Evolutionary conservation across 495 filamentous ascomycete genomes (phyloP).

Genomic region (Penicillium daleae): DNA sequence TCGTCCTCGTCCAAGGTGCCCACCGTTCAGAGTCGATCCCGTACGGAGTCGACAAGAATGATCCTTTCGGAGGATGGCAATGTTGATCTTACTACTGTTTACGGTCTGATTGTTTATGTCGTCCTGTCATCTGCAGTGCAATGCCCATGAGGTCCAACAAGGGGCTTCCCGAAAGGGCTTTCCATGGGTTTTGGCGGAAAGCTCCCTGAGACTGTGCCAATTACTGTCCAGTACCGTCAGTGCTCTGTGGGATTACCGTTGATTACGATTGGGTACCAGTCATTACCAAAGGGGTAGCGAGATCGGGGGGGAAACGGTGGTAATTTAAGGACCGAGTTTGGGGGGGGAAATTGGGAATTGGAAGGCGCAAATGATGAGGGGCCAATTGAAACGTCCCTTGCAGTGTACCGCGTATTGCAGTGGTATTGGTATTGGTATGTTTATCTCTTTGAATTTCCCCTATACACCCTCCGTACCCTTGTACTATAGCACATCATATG

Average conservation of each 20-base stretch:
- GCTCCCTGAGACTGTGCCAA: background rate
- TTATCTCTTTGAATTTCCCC: background rate
- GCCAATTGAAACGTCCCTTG: constrained; percentile 14
- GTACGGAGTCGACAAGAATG: background rate
- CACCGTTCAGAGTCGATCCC: constrained; percentile 24
- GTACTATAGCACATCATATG: background rate
- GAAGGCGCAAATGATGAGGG: background rate
- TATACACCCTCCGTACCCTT: background rate
- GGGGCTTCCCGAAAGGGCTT: constrained; percentile 24
- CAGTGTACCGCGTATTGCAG: background rate
- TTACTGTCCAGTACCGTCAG: constrained; percentile 7
- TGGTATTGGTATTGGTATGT: background rate
- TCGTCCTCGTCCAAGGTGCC: constrained; percentile 27
- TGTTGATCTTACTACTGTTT: background rate
- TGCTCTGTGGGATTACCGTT: background rate
- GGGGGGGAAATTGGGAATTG: background rate
- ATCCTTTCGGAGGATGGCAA: too few relatives aligned
- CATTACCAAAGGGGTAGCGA: background rate
- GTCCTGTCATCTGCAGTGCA: constrained; percentile 10
- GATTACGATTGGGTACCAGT: constrained; percentile 1
- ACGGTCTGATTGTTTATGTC: background rate
- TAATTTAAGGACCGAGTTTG: constrained; percentile 2
- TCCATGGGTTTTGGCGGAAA: constrained; percentile 23
- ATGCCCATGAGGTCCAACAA: constrained; percentile 17
- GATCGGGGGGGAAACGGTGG: background rate